These are phyloP conservation scores for Tympanopsis confertula DNA, from an alignment of 2,329 filamentous ascomycete genomes.

Conservation along the genomic window DNA sequence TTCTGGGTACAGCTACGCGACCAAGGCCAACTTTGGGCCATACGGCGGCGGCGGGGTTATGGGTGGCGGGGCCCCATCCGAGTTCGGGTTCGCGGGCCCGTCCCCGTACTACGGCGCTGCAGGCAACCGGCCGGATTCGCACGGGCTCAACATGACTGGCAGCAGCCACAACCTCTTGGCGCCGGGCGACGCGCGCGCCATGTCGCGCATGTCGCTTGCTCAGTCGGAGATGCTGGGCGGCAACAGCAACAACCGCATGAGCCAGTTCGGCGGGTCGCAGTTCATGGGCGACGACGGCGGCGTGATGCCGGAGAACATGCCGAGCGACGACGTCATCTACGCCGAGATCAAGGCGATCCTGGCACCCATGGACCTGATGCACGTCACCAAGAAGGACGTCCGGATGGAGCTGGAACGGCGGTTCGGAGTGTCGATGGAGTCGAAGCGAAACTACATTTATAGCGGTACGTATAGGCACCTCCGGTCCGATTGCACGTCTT, in stretches of 20 bases:
- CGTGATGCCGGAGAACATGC: slow-evolving; percentile 67
- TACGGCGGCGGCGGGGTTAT: slow-evolving; percentile 15
- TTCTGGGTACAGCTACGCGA: slow-evolving; percentile 89
- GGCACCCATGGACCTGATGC: slow-evolving; percentile 87
- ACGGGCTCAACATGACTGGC: slow-evolving; percentile 29
- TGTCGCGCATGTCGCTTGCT: slow-evolving; percentile 67
- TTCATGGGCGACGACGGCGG: slow-evolving; percentile 39
- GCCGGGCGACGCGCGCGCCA: slow-evolving; percentile 28
- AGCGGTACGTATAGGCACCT: slow-evolving; percentile 52
- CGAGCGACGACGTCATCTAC: slow-evolving; percentile 77
- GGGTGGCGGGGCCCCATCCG: slow-evolving; percentile 33
- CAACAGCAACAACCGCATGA: slow-evolving; percentile 36
- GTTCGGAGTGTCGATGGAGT: slow-evolving; percentile 76
- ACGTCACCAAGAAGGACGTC: slow-evolving; percentile 95
- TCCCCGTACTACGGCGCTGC: slow-evolving; percentile 44
- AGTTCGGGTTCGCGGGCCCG: slow-evolving; percentile 56
- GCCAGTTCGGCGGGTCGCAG: slow-evolving; percentile 47
- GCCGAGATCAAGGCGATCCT: slow-evolving; percentile 92
- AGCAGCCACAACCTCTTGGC: slow-evolving; percentile 47
- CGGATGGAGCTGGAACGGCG: slow-evolving; percentile 85
- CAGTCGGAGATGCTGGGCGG: slow-evolving; percentile 50
- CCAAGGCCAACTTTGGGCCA: slow-evolving; percentile 56
- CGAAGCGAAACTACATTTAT: slow-evolving; percentile 86
- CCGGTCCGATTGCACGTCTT: too few relatives aligned
- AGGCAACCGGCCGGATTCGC: slow-evolving; percentile 31